Base-by-base conservation (phyloP, 805 yeast species). In the Wickerhamiella cacticola region DNA sequence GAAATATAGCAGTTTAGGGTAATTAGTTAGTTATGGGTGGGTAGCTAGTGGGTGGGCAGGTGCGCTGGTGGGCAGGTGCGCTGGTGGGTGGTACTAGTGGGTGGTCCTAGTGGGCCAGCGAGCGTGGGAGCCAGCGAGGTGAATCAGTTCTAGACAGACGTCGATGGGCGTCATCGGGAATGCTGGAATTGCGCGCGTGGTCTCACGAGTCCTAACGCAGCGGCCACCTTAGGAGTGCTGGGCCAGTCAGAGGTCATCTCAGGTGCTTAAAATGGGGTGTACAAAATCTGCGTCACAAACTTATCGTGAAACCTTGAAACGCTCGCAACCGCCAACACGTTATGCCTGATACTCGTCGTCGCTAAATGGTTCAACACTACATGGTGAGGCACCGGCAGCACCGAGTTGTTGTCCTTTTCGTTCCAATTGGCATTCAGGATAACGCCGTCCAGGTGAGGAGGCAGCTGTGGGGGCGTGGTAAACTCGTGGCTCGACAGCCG, bases 401-500 rank as follows among this genome's bases (percentile, higher is more conserved):
- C 94, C 48, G 95, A 94, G 33, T 84, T 75, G 56, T 82, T 83
- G 62, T 87, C 89, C 58, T 82, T 87, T 77, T 69, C 89, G 56
- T 80, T 85, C 56, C 75, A 67, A 55, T 69, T 71, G 12, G 71
- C 63, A 67, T 89, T 89, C 59, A 89, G 72, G 48, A 92, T 87
- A 48, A 92, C 97, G 58, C 82, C 82, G 62, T 92, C 98, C 51
- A 92, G 71, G 63, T 89, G 98, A 8, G 98, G 98, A 7, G 98
- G 98, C 44, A 92, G 71, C 60, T 83, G 94, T 19, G 98, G 98
- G 18, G 98, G 97, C 25, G 94, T 86, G 46, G 88, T 65, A 47
- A 66, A 64, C 48, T 67, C 75, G 24, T 63, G 61, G 9, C 67
- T 56, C 23, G 66, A 59, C 49, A 63, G 61, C 43, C 59, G 55